These are phyloP conservation scores for Tylopilus intermedius DNA, from an alignment of 768 basidiomycete species.

Conservation along the genomic window DNA sequence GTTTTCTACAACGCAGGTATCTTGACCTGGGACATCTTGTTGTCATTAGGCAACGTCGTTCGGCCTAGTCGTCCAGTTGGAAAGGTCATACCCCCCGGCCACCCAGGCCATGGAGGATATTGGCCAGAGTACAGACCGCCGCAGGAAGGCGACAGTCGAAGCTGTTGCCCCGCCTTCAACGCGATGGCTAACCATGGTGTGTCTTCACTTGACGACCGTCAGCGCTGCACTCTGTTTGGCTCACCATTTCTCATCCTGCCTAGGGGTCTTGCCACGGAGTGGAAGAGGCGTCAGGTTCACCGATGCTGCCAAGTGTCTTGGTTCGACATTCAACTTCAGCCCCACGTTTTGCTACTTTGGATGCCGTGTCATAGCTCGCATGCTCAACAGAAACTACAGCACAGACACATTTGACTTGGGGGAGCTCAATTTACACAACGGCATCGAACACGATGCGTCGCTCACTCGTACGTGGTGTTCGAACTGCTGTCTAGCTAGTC, in stretches of 20 bases:
- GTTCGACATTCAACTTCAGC: conserved; percentile 62
- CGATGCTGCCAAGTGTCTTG: conserved; percentile 35
- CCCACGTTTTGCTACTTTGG: conserved; percentile 63
- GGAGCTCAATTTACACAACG: conserved; percentile 27
- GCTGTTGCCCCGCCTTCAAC: conserved; percentile 69
- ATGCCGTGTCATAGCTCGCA: conserved; percentile 50
- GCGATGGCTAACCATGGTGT: conserved; percentile 78
- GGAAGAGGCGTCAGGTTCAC: conserved; percentile 64
- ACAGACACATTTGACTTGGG: conserved; percentile 58
- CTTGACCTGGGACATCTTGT: conserved; percentile 11
- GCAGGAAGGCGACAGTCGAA: conserved; percentile 58
- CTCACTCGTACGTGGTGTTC: conserved; percentile 23
- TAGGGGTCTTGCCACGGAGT: conserved; percentile 49
- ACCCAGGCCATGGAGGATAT: conserved; percentile 50
- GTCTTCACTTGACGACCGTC: conserved; percentile 41
- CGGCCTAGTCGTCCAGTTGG: conserved; percentile 37
- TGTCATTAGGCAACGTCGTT: conserved; percentile 15
- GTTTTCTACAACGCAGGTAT: not conserved
- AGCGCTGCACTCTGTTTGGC: not conserved
- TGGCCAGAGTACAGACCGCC: conserved; percentile 69
- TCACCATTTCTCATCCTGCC: not conserved
- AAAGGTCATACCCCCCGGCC: conserved; percentile 46
- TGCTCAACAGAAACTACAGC: conserved; percentile 52
- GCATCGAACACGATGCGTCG: conserved; percentile 20
- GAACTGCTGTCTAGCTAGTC: not conserved